Conservation (phyloP, 1,284 basidiomycete species). For the Ustilago esculenta region DNA sequence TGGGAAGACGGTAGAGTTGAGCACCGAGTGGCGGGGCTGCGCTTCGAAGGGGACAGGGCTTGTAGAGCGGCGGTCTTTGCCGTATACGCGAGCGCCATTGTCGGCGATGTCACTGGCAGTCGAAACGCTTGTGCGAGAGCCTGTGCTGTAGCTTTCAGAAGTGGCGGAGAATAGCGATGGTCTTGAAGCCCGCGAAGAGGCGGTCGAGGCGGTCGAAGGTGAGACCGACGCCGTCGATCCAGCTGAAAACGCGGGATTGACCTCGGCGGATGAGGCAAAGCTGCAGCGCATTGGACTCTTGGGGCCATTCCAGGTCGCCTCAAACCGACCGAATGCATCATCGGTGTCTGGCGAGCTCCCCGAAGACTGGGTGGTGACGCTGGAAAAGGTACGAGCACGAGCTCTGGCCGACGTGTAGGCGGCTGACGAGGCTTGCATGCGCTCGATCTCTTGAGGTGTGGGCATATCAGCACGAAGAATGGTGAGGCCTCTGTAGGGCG, state of each 20-base stretch:
- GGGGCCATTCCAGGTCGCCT: slow-evolving; percentile 22
- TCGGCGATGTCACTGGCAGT: slow-evolving; percentile 36
- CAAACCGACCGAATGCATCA: slow-evolving; percentile 27
- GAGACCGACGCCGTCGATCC: slow-evolving; percentile 23
- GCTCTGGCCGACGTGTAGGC: slow-evolving; percentile 21
- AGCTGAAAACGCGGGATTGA: slow-evolving; percentile 7
- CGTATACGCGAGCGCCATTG: slow-evolving; percentile 8
- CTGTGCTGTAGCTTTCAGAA: slow-evolving; percentile 30
- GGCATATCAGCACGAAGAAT: slow-evolving; percentile 65
- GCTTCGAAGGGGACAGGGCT: slow-evolving; percentile 19
- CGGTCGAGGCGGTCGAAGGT: slow-evolving; percentile 46
- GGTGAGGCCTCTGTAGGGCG: slow-evolving; percentile 62
- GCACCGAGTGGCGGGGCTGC: slow-evolving; percentile 52
- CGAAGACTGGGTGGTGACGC: slow-evolving; percentile 47
- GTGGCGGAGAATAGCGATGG: slow-evolving; percentile 51
- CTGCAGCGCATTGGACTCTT: slow-evolving; percentile 2
- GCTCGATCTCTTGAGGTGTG: slow-evolving; percentile 33
- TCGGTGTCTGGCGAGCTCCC: slow-evolving; percentile 42
- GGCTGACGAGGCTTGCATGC: slow-evolving; percentile 20
- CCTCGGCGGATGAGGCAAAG: slow-evolving; percentile 1
- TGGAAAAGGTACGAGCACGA: slow-evolving; percentile 45
- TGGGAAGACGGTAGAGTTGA: slow-evolving; percentile 58
- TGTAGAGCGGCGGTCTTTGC: slow-evolving; percentile 5
- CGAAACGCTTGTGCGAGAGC: slow-evolving; percentile 41
- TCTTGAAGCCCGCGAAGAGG: slow-evolving; percentile 40